A percentile compares a stretch with the other conserved stretches of the same genome.
Evolutionary conservation across 2,329 filamentous ascomycete genomes (phyloP).

Genomic region (Xylariaceae sp.): DNA sequence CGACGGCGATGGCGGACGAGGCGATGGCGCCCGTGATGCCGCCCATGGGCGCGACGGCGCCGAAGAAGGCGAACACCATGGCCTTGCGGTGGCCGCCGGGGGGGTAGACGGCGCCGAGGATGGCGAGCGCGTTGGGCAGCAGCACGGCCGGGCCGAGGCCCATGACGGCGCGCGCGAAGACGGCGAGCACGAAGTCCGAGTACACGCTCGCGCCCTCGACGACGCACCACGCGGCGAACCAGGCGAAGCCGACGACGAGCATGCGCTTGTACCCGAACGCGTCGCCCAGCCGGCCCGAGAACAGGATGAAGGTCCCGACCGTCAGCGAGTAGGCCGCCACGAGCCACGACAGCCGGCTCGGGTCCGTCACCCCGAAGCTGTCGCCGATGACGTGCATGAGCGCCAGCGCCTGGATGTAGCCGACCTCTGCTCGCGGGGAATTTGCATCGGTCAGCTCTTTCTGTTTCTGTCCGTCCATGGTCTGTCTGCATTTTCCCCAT

Average conservation of each 20-base stretch:
- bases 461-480: too few species aligned
- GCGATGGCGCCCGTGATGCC: constrained; percentile 14
- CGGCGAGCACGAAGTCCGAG: constrained; percentile 23
- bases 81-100: constrained; percentile 22
- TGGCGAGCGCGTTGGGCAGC: constrained; percentile 45
- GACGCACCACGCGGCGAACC: constrained; percentile 39
- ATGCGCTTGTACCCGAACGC: constrained; percentile 40
- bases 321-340: constrained; percentile 39
- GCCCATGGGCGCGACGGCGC: constrained; percentile 20
- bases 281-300: constrained; percentile 41
- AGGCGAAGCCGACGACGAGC: constrained; percentile 37
- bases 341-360: constrained; percentile 35
- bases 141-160: constrained; percentile 43
- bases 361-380: constrained; percentile 30
- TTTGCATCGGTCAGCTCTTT: too few species aligned
- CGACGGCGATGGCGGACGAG: constrained; percentile 13
- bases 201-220: constrained; percentile 35
- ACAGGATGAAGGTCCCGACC: constrained; percentile 41
- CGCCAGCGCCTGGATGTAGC: constrained; percentile 7
- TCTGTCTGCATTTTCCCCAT: too few species aligned
- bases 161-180: constrained; percentile 38
- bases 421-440: constrained; percentile 6
- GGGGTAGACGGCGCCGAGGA: constrained; percentile 40
- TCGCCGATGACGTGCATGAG: constrained; percentile 33
- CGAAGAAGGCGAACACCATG: constrained; percentile 22